Percentiles rank a stretch among this genome's conserved stretches.
phyloP scores from a whole-genome alignment of 441 rosid species.

The Adansonia grandidieri region DNA sequence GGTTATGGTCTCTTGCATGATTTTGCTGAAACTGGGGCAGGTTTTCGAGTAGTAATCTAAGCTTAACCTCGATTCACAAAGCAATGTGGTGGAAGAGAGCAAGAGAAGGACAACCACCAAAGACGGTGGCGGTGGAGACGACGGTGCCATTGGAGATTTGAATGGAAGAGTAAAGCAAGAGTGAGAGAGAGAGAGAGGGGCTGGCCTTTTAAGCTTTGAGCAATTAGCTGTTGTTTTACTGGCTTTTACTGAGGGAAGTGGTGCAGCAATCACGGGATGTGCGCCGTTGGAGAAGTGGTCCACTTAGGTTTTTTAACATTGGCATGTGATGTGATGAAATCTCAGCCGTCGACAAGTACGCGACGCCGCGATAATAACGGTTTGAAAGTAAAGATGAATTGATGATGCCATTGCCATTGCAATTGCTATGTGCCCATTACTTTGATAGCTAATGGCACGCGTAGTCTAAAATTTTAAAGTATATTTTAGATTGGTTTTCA shows the following conservation, averaged over 20 bases:
- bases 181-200: background rate
- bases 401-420: too few relatives aligned
- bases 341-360: background rate
- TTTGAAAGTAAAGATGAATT: background rate
- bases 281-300: background rate
- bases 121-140: constrained; percentile 9
- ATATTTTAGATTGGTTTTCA: too few relatives aligned
- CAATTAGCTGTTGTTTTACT: background rate
- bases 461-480: too few relatives aligned
- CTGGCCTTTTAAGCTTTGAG: constrained; percentile 1
- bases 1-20: constrained; percentile 58
- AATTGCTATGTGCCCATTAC: too few relatives aligned
- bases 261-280: background rate
- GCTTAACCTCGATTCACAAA: constrained; percentile 44
- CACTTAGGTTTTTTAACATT: background rate
- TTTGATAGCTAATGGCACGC: too few relatives aligned
- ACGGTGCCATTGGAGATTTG: constrained; percentile 25
- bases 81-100: constrained; percentile 27
- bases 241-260: background rate
- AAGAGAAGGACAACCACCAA: constrained; percentile 33
- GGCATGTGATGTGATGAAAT: background rate
- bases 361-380: background rate
- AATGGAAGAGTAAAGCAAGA: background rate
- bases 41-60: constrained; percentile 51
- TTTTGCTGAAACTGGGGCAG: constrained; percentile 59